Percentiles rank a stretch among this genome's conserved stretches.
These are phyloP conservation scores for Coffea humblotiana DNA, from an alignment of 305 asterid species.

Conservation along the genomic window DNA sequence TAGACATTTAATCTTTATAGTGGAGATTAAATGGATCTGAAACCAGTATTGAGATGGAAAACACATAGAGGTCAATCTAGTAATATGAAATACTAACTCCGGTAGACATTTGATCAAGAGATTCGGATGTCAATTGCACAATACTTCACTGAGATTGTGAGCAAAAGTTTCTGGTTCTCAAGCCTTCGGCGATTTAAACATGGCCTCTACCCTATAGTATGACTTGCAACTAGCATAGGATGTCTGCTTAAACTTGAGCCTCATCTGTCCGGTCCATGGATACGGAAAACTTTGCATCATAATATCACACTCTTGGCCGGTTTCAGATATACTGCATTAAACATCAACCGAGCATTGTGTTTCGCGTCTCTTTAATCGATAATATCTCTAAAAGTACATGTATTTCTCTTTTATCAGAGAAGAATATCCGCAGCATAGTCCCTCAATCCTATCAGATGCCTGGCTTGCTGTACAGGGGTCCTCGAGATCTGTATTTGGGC, in stretches of 20 bases:
- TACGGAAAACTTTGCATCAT: not conserved
- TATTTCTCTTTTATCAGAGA: constrained; percentile 44
- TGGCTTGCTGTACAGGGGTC: constrained; percentile 82
- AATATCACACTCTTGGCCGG: not conserved
- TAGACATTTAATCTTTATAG: not conserved
- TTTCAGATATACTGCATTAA: not conserved
- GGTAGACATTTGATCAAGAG: not conserved
- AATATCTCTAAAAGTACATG: not conserved
- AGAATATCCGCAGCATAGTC: constrained; percentile 59
- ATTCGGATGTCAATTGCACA: not conserved
- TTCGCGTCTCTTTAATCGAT: not conserved
- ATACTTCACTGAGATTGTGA: not conserved
- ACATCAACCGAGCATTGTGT: not conserved
- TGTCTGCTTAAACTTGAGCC: not conserved
- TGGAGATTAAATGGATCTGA: not conserved
- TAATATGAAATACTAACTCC: not conserved
- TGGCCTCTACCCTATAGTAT: not conserved
- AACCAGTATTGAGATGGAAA: not conserved
- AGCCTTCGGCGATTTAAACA: not conserved
- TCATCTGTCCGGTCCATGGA: not conserved
- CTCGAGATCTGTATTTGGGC: constrained; percentile 60
- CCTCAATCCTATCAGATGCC: constrained; percentile 80
- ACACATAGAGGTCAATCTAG: not conserved
- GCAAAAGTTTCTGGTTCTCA: not conserved
- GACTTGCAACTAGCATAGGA: not conserved